Conservation (phyloP, 495 filamentous ascomycete genomes). For the Rusavskia elegans region DNA sequence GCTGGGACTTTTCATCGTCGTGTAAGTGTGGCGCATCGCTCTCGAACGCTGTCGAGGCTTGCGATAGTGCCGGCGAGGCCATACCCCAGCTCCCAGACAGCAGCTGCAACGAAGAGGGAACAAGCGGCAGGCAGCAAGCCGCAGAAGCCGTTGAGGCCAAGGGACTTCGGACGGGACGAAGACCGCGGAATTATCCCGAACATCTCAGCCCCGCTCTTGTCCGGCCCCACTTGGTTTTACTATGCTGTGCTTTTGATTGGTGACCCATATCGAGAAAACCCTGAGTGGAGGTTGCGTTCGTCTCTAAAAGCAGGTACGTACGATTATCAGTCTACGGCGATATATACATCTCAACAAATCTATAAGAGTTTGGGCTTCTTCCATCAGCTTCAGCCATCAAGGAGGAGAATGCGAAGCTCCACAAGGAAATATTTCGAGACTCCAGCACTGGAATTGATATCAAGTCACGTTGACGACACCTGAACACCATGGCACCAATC, state of each 20-base stretch:
- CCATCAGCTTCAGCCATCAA: neutral
- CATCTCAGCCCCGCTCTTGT: too few relatives aligned
- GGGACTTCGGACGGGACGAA: neutral
- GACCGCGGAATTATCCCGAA: neutral
- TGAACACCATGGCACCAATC: slow-evolving; percentile 24
- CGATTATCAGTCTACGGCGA: slow-evolving; percentile 14
- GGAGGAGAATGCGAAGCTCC: neutral
- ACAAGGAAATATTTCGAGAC: neutral
- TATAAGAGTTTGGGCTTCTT: neutral
- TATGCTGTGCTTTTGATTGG: too few relatives aligned
- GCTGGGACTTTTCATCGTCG: slow-evolving; percentile 6
- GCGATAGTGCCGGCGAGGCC: slow-evolving; percentile 11
- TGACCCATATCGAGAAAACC: too few relatives aligned
- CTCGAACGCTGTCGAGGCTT: slow-evolving; percentile 13
- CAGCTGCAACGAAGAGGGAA: neutral
- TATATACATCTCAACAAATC: too few relatives aligned
- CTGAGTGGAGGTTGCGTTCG: neutral
- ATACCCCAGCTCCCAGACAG: neutral
- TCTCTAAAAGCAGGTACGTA: slow-evolving; percentile 20
- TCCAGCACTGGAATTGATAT: neutral
- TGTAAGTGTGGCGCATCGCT: slow-evolving; percentile 9
- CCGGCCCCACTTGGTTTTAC: too few relatives aligned
- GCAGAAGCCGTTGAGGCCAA: too few relatives aligned
- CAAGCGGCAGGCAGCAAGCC: neutral
- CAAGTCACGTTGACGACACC: neutral